These are phyloP conservation scores for Globisporangium recalcitrans DNA, from an alignment of 352 stramenopile species.

Conservation along the genomic window DNA sequence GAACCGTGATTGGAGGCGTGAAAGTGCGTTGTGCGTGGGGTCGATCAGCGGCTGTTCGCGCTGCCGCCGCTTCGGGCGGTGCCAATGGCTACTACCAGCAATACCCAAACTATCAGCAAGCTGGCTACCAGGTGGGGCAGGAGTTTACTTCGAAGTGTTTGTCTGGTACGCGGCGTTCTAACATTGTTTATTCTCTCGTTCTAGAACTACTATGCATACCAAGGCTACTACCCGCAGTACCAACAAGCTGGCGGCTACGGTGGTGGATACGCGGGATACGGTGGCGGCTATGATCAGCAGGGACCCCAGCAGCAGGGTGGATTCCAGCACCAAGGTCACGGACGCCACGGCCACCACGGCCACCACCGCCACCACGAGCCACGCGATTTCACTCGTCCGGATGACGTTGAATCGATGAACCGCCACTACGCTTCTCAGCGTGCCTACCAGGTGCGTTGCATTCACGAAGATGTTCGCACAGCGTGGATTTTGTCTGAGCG, in stretches of 20 bases:
- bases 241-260: conserved; percentile 29
- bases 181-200: no score
- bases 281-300: conserved; percentile 44
- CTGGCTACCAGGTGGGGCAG: conserved; percentile 29
- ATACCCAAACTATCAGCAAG: conserved; percentile 36
- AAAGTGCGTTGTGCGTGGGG: conserved; percentile 90
- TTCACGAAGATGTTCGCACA: background rate
- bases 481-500: background rate
- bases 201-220: conserved; percentile 62
- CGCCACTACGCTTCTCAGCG: conserved; percentile 71
- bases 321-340: conserved; percentile 32
- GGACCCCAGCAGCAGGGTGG: conserved; percentile 31
- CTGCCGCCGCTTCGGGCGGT: conserved; percentile 17
- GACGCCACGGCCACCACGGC: conserved; percentile 27
- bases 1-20: conserved; percentile 62
- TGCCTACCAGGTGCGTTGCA: conserved; percentile 59
- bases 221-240: conserved; percentile 57
- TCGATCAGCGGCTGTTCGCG: conserved; percentile 58
- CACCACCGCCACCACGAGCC: conserved; percentile 44
- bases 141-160: background rate
- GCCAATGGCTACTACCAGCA: conserved; percentile 48
- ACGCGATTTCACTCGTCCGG: conserved; percentile 66
- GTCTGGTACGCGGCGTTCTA: background rate
- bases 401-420: conserved; percentile 76
- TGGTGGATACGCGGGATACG: conserved; percentile 43